A percentile compares a stretch with the other conserved stretches of the same genome.
phyloP scores from a whole-genome alignment of 441 rosid species.

The Melianthus villosus region DNA sequence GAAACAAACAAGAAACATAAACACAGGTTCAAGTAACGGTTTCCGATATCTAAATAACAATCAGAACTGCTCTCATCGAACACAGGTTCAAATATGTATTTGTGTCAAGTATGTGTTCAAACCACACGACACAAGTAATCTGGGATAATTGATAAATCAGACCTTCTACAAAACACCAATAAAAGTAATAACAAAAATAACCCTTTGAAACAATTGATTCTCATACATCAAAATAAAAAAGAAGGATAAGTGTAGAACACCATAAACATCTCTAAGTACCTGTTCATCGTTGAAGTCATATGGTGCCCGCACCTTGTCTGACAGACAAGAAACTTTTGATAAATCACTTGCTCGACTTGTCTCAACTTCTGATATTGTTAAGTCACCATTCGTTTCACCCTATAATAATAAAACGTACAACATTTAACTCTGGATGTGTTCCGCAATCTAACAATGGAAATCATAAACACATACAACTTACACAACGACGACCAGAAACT shows the following conservation, averaged over 20 bases:
- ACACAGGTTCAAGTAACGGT: too few relatives aligned
- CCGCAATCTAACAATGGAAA: slow-evolving; percentile 26
- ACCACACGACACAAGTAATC: too few relatives aligned
- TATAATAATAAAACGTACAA: slow-evolving; percentile 35
- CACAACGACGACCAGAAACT: slow-evolving; percentile 76
- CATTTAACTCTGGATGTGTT: slow-evolving; percentile 29
- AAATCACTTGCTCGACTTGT: slow-evolving; percentile 14
- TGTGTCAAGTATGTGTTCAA: too few relatives aligned
- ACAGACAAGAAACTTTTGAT: slow-evolving; percentile 17
- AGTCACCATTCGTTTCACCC: slow-evolving; percentile 42
- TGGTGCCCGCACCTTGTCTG: slow-evolving; percentile 20
- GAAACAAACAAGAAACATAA: background rate
- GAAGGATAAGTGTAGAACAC: slow-evolving; percentile 2
- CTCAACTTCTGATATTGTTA: slow-evolving; percentile 22
- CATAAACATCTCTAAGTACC: slow-evolving; percentile 20
- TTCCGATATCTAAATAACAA: too few relatives aligned
- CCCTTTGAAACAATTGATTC: background rate
- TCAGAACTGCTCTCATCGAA: too few relatives aligned
- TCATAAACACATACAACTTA: slow-evolving; percentile 99
- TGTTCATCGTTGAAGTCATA: slow-evolving; percentile 72
- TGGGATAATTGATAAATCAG: too few relatives aligned
- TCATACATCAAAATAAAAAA: slow-evolving; percentile 1
- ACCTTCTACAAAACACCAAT: too few relatives aligned
- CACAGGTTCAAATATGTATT: too few relatives aligned
- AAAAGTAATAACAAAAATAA: too few relatives aligned